Evolutionary conservation across 495 filamentous ascomycete species (phyloP), one percentile per base, ranked within the genome.

Genomic region (Darksidea phi): DNA sequence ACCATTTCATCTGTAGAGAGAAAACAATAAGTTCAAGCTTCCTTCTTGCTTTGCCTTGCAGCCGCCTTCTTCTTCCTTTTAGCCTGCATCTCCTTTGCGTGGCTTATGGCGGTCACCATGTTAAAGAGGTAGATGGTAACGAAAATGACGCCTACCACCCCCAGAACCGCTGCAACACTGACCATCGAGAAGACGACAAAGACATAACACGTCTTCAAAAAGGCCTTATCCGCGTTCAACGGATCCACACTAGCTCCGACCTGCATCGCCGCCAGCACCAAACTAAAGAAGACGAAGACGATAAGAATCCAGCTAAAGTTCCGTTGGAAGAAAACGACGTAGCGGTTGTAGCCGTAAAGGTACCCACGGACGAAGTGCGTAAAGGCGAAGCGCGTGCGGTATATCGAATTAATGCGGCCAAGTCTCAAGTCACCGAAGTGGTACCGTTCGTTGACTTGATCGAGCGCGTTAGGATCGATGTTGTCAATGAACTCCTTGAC

Each of bases 251-350:
- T 76, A 0, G 83, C 70, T 0, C 82, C 84, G 41, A 85, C 82
- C 63, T 85, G 83, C 77, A 86, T 80, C 25, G 82, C 83, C 0
- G 78, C 76, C 52, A 85, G 70, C 5, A 82, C 78, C 8, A 84
- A 66, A n/a, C 73, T 77, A 20, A 85, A 68, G 57, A 81, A 86
- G 8, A 78, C 75, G 7, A 78, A 73, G 0, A 71, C 69, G 5
- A 75, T 67, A 0, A 77, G 69, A 0, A 85, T 43, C 64, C 74
- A 73, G 1, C 73, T 71, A 26, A 83, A 74, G 53, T 83, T 80
- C 10, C 79, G 74, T 8, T 67, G 67, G 46, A 83, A 73, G 62
- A 66, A 69, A 28, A 63, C 62, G 11, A 62, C 66, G 32, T 69
- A 69, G 28, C 62, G 52, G 25, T 65, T 69, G 46, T 66, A 69